Evolutionary conservation across 2,329 filamentous ascomycete genomes (phyloP), one percentile per base, ranked within the genome.

Genomic region (Claviceps africana): DNA sequence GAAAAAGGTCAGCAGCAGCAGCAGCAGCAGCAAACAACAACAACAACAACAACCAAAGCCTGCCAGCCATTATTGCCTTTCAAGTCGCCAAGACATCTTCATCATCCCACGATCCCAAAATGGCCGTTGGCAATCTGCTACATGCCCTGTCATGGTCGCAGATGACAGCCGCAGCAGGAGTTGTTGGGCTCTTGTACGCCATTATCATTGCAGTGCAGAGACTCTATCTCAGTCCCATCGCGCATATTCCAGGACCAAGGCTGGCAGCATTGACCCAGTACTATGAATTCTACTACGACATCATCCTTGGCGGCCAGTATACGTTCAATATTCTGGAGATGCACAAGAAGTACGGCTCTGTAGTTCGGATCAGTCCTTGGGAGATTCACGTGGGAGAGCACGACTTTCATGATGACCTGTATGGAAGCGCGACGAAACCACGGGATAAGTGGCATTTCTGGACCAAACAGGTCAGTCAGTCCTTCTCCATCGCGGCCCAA

Each of bases 211-310:
- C 61, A 11, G 55, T 67, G 51, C 59, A 60, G 50, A 59, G 68
- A 48, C 56, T 70, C 25, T 68, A 61, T 57, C 59, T 70, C 51
- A 69, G 68, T 52, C 67, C 69, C 11, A 61, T 70, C 39, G 61
- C 67, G 47, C 61, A 64, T 51, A 64, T 71, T 46, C 68, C 69
- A 0, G 69, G 69, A 3, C 68, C 68, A 50, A 67, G 58, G 55
- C 61, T 71, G 33, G 67, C 69, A 28, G 68, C 67, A 4, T 56
- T 68, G 47, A 69, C 67, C 48, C 60, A 65, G 49, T 68, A 64
- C 60, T 70, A 70, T 53, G 68, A 70, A 55, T 65, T 66, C 48
- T 74, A 72, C 58, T 72, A 72, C 53, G 70, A 74, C 51, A 61
- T 72, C 21, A 51, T 70, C 43, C 60, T 67, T 6, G 64, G 66